Base-by-base conservation (phyloP, 257 asterid genomes). In the Nyctanthes arbortristis region DNA sequence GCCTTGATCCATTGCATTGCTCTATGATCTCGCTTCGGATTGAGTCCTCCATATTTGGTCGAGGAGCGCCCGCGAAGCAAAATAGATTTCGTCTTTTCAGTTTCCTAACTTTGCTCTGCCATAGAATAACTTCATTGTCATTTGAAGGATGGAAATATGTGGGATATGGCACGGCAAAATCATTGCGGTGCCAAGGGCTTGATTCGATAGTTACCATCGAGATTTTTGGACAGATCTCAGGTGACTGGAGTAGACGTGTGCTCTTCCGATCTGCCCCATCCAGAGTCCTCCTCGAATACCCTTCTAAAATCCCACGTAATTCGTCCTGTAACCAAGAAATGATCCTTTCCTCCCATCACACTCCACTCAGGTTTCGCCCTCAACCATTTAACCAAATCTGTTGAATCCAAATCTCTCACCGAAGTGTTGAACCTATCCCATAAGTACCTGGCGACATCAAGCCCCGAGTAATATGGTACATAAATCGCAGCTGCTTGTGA, bases 401-500 rank as follows among this genome's bases (percentile, higher is more conserved):
- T 25, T 16, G 63, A 27, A 20, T 40, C 36, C 4, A 63, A 66
- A 10, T 74, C 78, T 47, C 45, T 60, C 10, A 43, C 43, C 5
- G 72, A 57, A 27, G 40, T 16, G 63, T 57, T 73, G 27, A 5
- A 4, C 0, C 43, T 63, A 20, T 22, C 69, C 66, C 67, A 29
- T 20, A 54, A 25, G 58, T 39, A 60, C 11, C 77, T 67, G 0
- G 59, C 72, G 7, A 65, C 33, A 14, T 73, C 77, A 3, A 73
- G 65, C 31, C 77, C 77, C 12, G 77, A 66, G 11, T 56, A 73
- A 67, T 82, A 93, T 0, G 99, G 99, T 6, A 91, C 89, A 37
- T 40, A 93, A 11, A 93, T 54, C 0, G 90, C 97, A 0, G 83
- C 60, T 0, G 99, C 96, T 64, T 56, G 29, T 0, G 96, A 83